Conservation (phyloP, 306 rosid species). For the Cicer chorassanicum region DNA sequence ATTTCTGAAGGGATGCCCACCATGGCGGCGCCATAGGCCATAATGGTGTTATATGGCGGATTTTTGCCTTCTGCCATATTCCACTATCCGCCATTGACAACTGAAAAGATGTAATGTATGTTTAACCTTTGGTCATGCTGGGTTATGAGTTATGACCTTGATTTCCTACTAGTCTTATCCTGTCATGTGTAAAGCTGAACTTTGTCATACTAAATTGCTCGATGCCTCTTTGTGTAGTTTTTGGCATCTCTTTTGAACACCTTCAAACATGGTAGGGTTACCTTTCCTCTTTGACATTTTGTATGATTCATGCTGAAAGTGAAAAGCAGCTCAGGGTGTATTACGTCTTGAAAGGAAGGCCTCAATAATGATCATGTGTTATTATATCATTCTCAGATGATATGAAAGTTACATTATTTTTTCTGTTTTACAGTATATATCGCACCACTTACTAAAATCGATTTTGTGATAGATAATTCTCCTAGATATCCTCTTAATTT, state of each 20-base stretch:
- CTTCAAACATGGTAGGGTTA: conserved; percentile 15
- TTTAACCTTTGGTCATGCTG: neutral
- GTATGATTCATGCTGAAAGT: conserved; percentile 18
- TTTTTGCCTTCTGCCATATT: too few species aligned
- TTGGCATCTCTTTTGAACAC: conserved; percentile 8
- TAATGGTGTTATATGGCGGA: too few species aligned
- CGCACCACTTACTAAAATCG: conserved; percentile 10
- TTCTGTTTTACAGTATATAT: conserved; percentile 22
- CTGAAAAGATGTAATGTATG: neutral
- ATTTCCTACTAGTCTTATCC: conserved; percentile 5
- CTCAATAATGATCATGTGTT: conserved; percentile 5
- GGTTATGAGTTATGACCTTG: conserved; percentile 5
- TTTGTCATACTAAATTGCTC: conserved; percentile 10
- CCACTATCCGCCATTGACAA: too few species aligned
- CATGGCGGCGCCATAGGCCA: too few species aligned
- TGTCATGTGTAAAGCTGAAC: neutral
- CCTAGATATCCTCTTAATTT: neutral
- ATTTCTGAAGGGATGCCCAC: too few species aligned
- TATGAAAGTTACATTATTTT: conserved; percentile 5
- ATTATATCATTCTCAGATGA: conserved; percentile 16
- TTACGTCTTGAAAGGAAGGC: conserved; percentile 16
- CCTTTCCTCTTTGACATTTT: conserved; percentile 32
- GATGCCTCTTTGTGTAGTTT: conserved; percentile 3
- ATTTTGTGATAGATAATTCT: conserved; percentile 2
- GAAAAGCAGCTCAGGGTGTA: conserved; percentile 13